A percentile compares a stretch with the other conserved stretches of the same genome.
phyloP scores from a whole-genome alignment of 352 stramenopile species.

The Pythium brachiatum region DNA sequence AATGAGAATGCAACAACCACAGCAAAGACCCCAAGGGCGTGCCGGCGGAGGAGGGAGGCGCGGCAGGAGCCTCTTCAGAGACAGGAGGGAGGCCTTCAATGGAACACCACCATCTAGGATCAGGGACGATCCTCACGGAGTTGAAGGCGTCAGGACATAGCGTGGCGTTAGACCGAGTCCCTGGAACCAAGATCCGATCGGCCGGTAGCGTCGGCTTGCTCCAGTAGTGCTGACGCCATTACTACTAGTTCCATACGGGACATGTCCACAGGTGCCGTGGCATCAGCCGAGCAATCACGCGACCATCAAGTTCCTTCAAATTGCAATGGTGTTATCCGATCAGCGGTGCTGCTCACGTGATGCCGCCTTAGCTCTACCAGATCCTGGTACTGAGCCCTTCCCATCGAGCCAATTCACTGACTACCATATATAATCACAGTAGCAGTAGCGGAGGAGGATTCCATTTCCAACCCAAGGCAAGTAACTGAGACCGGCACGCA shows the following conservation, averaged over 20 bases:
- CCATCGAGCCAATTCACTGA: no score
- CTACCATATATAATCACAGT: no score
- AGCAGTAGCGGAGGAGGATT: no score
- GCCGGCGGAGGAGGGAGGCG: not conserved
- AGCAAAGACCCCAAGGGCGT: not conserved
- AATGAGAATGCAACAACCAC: not conserved
- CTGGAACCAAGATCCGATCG: not conserved
- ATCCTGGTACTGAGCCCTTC: no score
- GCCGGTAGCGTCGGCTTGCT: no score
- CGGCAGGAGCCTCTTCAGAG: not conserved
- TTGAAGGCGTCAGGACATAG: constrained; percentile 1
- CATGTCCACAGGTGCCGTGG: not conserved
- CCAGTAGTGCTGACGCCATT: not conserved
- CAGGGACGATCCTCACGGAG: not conserved
- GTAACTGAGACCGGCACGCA: no score
- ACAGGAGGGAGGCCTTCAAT: not conserved
- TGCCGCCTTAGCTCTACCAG: no score
- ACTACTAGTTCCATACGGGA: not conserved
- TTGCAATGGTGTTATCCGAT: not conserved
- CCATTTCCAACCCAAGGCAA: no score
- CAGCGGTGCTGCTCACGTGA: not conserved
- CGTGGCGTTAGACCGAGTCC: not conserved
- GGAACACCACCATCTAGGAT: not conserved
- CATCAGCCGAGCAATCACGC: not conserved
- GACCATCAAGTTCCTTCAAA: not conserved